Conservation (phyloP, 495 filamentous ascomycete species). For the Lepraria neglecta region DNA sequence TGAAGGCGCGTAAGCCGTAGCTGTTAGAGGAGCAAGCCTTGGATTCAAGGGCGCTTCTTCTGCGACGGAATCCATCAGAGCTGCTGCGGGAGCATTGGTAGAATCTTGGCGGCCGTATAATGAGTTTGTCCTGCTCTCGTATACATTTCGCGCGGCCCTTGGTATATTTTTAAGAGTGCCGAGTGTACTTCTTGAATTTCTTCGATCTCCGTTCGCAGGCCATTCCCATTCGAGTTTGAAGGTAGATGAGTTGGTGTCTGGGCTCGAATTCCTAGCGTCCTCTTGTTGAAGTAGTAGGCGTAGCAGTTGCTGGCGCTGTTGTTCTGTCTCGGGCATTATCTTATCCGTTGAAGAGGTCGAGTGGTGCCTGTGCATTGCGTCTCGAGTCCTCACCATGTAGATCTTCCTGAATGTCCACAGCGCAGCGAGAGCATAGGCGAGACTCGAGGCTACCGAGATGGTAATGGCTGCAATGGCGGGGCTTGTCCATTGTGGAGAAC, state of each 20-base stretch:
- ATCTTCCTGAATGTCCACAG: slow-evolving; percentile 28
- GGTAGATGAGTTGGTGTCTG: slow-evolving; percentile 20
- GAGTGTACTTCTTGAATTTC: slow-evolving; percentile 19
- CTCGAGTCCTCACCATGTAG: slow-evolving; percentile 23
- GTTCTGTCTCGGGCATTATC: slow-evolving; percentile 28
- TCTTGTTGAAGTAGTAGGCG: slow-evolving; percentile 25
- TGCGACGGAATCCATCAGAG: slow-evolving; percentile 4
- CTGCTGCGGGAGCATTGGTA: slow-evolving; percentile 6
- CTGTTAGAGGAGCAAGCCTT: slow-evolving; percentile 1
- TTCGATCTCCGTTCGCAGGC: slow-evolving; percentile 15
- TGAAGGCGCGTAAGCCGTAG: slow-evolving; percentile 4
- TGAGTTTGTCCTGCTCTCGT: slow-evolving; percentile 10
- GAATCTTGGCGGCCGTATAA: slow-evolving; percentile 3
- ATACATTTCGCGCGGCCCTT: slow-evolving; percentile 4
- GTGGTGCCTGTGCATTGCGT: slow-evolving; percentile 24
- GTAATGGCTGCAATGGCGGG: slow-evolving; percentile 16
- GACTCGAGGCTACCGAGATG: slow-evolving; percentile 19
- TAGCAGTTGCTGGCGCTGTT: slow-evolving; percentile 26
- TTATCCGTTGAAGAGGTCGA: slow-evolving; percentile 16
- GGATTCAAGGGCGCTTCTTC: slow-evolving; percentile 12
- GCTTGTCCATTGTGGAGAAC: slow-evolving; percentile 11
- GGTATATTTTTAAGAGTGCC: slow-evolving; percentile 16
- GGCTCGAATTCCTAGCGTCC: slow-evolving; percentile 12
- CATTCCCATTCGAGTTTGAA: slow-evolving; percentile 22
- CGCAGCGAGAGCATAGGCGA: slow-evolving; percentile 19